Evolutionary conservation across 352 stramenopile genomes (phyloP).

Genomic region (Phytopythium mirpurense): DNA sequence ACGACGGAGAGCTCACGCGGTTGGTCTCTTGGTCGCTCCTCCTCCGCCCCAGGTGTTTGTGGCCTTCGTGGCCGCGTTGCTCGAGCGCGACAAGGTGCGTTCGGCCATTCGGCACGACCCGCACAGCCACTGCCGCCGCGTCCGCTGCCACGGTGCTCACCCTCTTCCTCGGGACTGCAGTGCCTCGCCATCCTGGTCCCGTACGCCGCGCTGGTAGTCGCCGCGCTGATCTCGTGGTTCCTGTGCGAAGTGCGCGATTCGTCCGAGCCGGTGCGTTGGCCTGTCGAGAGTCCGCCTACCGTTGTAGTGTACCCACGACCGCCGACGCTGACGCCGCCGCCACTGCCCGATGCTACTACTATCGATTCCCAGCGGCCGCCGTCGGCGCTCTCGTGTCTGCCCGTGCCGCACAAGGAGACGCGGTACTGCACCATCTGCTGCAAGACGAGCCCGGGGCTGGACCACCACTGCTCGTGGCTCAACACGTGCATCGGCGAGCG

Average conservation of each 20-base stretch:
- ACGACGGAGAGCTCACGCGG: neutral
- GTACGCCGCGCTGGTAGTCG: conserved; percentile 45
- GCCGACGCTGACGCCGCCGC: neutral
- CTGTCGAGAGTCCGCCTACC: no score
- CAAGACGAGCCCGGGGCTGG: conserved; percentile 85
- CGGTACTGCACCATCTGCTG: conserved; percentile 82
- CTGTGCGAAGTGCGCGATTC: conserved; percentile 67
- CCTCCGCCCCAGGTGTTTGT: conserved; percentile 45
- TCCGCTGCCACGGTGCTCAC: neutral
- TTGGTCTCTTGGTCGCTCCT: neutral
- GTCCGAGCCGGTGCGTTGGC: conserved; percentile 33
- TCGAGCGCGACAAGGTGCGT: conserved; percentile 49
- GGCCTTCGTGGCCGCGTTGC: conserved; percentile 46
- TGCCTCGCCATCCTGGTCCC: conserved; percentile 61
- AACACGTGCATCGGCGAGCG: conserved; percentile 91
- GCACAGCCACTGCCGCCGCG: no score
- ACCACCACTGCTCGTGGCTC: conserved; percentile 95
- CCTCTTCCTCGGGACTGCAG: conserved; percentile 17
- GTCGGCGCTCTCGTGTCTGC: conserved; percentile 28
- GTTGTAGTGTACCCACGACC: no score
- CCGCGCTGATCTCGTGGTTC: conserved; percentile 57
- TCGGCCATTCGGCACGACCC: no score
- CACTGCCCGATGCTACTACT: neutral
- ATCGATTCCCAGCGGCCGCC: conserved; percentile 30
- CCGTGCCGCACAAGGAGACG: conserved; percentile 49